Evolutionary conservation across 352 stramenopile genomes (phyloP).

Genomic region (Saprolegnia diclina): DNA sequence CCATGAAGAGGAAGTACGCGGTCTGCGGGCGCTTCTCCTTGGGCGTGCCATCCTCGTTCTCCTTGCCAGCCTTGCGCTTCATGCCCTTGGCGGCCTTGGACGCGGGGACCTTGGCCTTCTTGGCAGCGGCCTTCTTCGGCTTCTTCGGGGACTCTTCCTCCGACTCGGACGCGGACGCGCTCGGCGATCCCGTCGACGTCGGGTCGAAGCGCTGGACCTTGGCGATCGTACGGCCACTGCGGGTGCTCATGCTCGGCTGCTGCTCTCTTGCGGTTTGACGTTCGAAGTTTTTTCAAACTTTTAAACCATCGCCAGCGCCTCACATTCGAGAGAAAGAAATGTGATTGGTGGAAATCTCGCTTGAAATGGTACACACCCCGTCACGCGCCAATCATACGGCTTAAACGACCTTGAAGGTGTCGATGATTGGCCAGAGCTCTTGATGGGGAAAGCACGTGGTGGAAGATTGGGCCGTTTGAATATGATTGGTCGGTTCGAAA

Average conservation of each 20-base stretch:
- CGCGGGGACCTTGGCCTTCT: constrained; percentile 5
- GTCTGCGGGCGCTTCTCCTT: constrained; percentile 25
- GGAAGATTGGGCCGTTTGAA: background rate
- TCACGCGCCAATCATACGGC: constrained; percentile 14
- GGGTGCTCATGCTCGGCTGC: constrained; percentile 23
- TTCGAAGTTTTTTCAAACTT: background rate
- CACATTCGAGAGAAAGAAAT: background rate
- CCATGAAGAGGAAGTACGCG: constrained; percentile 27
- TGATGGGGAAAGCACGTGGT: constrained; percentile 1
- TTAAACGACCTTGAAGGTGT: background rate
- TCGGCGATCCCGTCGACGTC: background rate
- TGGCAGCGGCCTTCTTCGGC: constrained; percentile 16
- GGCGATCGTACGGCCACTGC: constrained; percentile 21
- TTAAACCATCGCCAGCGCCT: background rate
- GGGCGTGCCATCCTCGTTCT: constrained; percentile 24
- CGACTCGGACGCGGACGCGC: background rate
- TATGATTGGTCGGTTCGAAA: background rate
- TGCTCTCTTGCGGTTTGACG: constrained; percentile 18
- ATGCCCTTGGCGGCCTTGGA: background rate
- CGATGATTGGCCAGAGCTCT: background rate
- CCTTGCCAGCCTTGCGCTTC: constrained; percentile 20
- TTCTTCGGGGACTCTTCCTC: constrained; percentile 16
- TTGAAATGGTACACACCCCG: constrained; percentile 1
- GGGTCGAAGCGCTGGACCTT: constrained; percentile 27
- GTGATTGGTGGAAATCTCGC: constrained; percentile 2